Percentiles rank a stretch among this genome's conserved stretches.
These are phyloP conservation scores for Nicotiana noctiflora DNA, from an alignment of 257 asterid species.

Conservation along the genomic window DNA sequence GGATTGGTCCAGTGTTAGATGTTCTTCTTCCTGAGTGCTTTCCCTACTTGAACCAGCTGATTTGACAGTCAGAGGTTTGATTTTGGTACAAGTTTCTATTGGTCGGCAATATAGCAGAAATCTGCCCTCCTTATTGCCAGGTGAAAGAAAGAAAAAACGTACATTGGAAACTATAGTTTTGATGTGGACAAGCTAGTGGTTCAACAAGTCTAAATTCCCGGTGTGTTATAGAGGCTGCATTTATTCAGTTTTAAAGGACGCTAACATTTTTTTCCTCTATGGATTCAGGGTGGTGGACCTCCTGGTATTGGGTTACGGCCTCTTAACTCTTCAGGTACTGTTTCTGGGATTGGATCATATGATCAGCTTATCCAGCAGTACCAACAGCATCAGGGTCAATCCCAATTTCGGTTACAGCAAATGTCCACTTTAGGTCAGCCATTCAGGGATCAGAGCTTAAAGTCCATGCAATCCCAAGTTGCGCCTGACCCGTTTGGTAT, in stretches of 20 bases:
- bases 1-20: neutral
- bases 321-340: conserved; percentile 21
- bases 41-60: neutral
- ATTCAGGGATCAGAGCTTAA: conserved; percentile 55
- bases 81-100: neutral
- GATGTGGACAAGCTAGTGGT: neutral
- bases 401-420: conserved; percentile 43
- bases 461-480: conserved; percentile 43
- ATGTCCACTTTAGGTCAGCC: conserved; percentile 33
- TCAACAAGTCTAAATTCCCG: neutral
- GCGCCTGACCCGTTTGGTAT: conserved; percentile 68
- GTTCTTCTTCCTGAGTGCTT: neutral
- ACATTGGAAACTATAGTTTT: neutral
- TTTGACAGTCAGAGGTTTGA: neutral
- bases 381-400: conserved; percentile 64
- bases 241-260: neutral
- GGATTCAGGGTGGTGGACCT: conserved; percentile 25
- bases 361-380: conserved; percentile 53
- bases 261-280: conserved; percentile 5
- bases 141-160: neutral
- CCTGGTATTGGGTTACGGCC: conserved; percentile 28
- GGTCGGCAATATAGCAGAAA: neutral
- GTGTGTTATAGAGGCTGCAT: neutral
- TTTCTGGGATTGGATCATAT: conserved; percentile 34
- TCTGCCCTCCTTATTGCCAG: neutral